Evolutionary conservation across 1,284 basidiomycete genomes (phyloP).

Genomic region (Clitocybe nebularis): DNA sequence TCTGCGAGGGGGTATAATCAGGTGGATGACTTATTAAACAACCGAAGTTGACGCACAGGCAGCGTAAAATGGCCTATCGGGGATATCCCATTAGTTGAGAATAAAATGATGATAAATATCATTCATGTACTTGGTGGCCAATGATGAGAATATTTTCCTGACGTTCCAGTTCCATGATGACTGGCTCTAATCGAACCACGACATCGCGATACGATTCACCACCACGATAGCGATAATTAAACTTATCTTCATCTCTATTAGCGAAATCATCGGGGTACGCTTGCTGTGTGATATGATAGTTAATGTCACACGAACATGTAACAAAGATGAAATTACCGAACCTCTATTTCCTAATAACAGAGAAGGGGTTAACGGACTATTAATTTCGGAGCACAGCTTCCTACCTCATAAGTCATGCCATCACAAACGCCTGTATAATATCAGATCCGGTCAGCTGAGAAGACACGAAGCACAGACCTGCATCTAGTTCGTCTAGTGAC

Average conservation of each 20-base stretch:
- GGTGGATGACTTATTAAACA: conserved; percentile 5
- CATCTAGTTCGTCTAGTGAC: conserved; percentile 95
- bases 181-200: conserved; percentile 93
- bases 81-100: conserved; percentile 6
- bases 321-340: conserved; percentile 21
- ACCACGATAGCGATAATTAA: conserved; percentile 96
- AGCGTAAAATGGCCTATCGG: conserved; percentile 80
- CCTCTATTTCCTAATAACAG: conserved; percentile 80
- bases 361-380: conserved; percentile 2
- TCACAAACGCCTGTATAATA: conserved; percentile 81
- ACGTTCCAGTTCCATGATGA: conserved; percentile 98
- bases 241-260: conserved; percentile 99
- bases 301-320: not conserved
- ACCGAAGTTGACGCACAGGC: conserved; percentile 53
- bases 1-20: conserved; percentile 30
- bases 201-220: conserved; percentile 97
- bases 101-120: not conserved
- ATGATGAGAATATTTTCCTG: conserved; percentile 97
- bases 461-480: conserved; percentile 34
- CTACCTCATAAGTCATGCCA: conserved; percentile 92
- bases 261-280: conserved; percentile 98
- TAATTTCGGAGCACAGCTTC: conserved; percentile 1
- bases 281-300: conserved; percentile 43
- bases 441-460: not conserved
- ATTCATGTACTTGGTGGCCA: conserved; percentile 76